A percentile compares a stretch with the other conserved stretches of the same genome.
Evolutionary conservation across 2,329 filamentous ascomycete genomes (phyloP).

Genomic region (Xylaria multiplex): DNA sequence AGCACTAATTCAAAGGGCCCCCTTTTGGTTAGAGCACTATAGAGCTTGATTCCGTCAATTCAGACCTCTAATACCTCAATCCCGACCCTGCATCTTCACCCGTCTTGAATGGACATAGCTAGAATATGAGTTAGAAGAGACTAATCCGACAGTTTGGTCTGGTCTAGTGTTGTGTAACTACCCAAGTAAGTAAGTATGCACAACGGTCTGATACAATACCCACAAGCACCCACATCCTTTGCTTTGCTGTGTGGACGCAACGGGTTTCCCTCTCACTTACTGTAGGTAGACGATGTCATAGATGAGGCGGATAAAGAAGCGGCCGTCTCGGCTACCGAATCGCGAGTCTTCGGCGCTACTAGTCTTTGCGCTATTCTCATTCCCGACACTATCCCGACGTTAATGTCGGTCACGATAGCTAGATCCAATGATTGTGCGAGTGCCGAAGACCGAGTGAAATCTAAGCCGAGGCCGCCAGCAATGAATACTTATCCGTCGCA

Average conservation of each 20-base stretch:
- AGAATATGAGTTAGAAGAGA: neutral
- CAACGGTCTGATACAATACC: slow-evolving; percentile 9
- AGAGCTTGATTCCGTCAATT: slow-evolving; percentile 25
- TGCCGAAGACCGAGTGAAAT: slow-evolving; percentile 29
- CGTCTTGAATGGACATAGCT: neutral
- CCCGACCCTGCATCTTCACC: neutral
- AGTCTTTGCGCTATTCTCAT: slow-evolving; percentile 17
- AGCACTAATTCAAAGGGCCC: neutral
- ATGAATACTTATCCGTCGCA: neutral
- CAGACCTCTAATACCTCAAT: neutral
- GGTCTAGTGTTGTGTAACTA: slow-evolving; percentile 32
- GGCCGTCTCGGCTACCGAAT: slow-evolving; percentile 2
- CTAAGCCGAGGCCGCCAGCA: slow-evolving; percentile 16
- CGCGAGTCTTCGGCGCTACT: slow-evolving; percentile 18
- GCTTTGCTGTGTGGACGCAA: neutral
- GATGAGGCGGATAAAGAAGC: slow-evolving; percentile 7
- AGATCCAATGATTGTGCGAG: neutral
- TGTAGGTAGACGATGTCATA: slow-evolving; percentile 10
- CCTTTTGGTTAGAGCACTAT: slow-evolving; percentile 6
- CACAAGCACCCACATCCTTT: slow-evolving; percentile 1
- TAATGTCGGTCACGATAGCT: neutral
- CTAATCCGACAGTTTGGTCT: slow-evolving; percentile 34
- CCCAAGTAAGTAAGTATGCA: slow-evolving; percentile 8
- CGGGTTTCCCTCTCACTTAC: neutral
- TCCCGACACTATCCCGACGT: slow-evolving; percentile 8